A percentile compares a stretch with the other conserved stretches of the same genome.
phyloP scores from a whole-genome alignment of 2,329 filamentous ascomycete genomes.

The Cryoendolithus antarcticus region DNA sequence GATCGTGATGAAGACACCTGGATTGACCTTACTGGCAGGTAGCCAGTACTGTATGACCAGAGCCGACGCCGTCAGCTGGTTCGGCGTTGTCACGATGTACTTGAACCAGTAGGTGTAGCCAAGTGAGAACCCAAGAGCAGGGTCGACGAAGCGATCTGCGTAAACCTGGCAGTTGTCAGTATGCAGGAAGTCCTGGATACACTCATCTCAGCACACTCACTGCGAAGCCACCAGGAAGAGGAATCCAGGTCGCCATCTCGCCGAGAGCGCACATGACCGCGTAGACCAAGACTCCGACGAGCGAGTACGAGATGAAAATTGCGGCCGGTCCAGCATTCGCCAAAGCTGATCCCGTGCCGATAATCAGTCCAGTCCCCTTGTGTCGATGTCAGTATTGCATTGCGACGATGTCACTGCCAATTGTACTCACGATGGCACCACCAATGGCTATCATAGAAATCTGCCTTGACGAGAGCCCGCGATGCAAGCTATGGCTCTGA shows the following conservation, averaged over 20 bases:
- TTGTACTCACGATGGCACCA: conserved; percentile 50
- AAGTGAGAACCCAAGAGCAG: conserved; percentile 66
- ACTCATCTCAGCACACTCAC: conserved; percentile 55
- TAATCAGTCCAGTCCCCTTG: conserved; percentile 52
- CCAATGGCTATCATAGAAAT: conserved; percentile 59
- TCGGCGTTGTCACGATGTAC: conserved; percentile 76
- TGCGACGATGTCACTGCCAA: conserved; percentile 26
- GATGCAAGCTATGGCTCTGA: conserved; percentile 29
- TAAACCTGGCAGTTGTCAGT: not conserved
- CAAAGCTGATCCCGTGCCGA: conserved; percentile 46
- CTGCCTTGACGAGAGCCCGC: conserved; percentile 42
- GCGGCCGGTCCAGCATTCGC: conserved; percentile 46
- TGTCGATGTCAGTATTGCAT: not conserved
- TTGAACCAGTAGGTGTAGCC: conserved; percentile 50
- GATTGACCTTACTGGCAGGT: conserved; percentile 43
- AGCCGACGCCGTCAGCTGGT: conserved; percentile 70
- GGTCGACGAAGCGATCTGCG: conserved; percentile 51
- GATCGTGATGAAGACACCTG: conserved; percentile 64
- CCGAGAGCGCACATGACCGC: conserved; percentile 71
- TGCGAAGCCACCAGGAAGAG: conserved; percentile 65
- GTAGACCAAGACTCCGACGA: conserved; percentile 62
- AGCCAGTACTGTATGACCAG: conserved; percentile 73
- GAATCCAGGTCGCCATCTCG: conserved; percentile 76
- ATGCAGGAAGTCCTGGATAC: too few relatives aligned
- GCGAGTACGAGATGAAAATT: conserved; percentile 58